phyloP scores from a whole-genome alignment of 192 early-diverging fungal species.

The Backusella parvicylindrica region DNA sequence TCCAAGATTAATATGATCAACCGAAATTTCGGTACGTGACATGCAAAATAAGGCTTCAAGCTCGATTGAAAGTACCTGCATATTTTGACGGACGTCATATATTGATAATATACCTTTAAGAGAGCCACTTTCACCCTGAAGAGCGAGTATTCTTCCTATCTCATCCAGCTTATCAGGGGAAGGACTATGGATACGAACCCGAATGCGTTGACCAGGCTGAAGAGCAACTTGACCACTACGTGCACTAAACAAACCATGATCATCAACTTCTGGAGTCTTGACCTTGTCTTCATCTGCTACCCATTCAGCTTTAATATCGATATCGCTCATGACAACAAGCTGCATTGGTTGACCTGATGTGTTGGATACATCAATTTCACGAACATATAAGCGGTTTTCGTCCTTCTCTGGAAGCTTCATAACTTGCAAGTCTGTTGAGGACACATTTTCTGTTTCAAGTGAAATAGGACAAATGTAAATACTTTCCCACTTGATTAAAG shows the following conservation, averaged over 20 bases:
- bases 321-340: conserved; percentile 43
- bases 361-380: conserved; percentile 39
- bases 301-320: conserved; percentile 46
- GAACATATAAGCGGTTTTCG: conserved; percentile 9
- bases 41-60: conserved; percentile 58
- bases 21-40: conserved; percentile 52
- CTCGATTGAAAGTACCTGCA: conserved; percentile 58
- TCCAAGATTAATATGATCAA: conserved; percentile 60
- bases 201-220: conserved; percentile 25
- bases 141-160: conserved; percentile 1
- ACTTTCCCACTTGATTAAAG: conserved; percentile 48
- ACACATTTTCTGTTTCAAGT: not conserved
- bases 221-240: conserved; percentile 29
- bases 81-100: conserved; percentile 44
- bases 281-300: conserved; percentile 15
- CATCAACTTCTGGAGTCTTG: not conserved
- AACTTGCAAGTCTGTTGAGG: not conserved
- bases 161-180: conserved; percentile 17
- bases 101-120: conserved; percentile 59
- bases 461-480: conserved; percentile 41
- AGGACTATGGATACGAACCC: conserved; percentile 17
- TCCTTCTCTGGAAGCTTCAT: conserved; percentile 15
- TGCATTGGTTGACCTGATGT: conserved; percentile 52
- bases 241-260: not conserved
- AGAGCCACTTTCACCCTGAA: conserved; percentile 51